Evolutionary conservation across 1,284 basidiomycete species (phyloP), one percentile per base, ranked within the genome.

Genomic region (Polyporus tsugae): DNA sequence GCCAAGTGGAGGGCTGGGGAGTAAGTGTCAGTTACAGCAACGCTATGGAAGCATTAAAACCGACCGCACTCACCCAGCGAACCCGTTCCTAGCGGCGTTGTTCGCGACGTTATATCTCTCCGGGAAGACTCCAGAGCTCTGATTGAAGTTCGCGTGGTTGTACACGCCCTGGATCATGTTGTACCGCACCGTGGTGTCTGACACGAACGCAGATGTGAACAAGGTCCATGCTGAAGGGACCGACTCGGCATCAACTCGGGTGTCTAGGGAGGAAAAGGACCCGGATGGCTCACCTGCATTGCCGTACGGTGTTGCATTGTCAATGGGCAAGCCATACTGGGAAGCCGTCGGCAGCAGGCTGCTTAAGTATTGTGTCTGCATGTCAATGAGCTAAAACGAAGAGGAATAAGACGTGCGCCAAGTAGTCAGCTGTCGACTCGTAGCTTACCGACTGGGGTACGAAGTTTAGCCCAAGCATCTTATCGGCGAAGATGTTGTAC

Each of bases 401-500:
- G 5, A 39, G 11, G 9, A 6, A 52, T 2, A 11, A 29, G 29
- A 29, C 2, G 29, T 29, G 29, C 1, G 29, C 29, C 29, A 29
- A 29, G 29, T 29, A 29, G 29, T 29, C 29, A 29, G 29, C 29
- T 29, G 46, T 7, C 33, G 17, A 29, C 22, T 39, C 17, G n/a
- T 15, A 13, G 66, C 75, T 39, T 59, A 78, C 78, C 25, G 66
- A 39, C 19, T 73, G 61, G 35, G 66, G 62, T 0, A 79, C 64
- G 33, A 79, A 59, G 35, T 68, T 61, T 0, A 72, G 72, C 11
- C 69, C 69, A 4, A 92, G 81, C 36, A 92, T 78, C 73, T 85
- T 87, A 77, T 92, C 90, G 6, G 84, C 88, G 67, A 83, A 91
- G 15, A 92, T 75, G 77, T 92, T 92, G 78, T 93, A 92, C 29